Evolutionary conservation across 257 asterid genomes (phyloP).

Genomic region (Euphrasia confusa): DNA sequence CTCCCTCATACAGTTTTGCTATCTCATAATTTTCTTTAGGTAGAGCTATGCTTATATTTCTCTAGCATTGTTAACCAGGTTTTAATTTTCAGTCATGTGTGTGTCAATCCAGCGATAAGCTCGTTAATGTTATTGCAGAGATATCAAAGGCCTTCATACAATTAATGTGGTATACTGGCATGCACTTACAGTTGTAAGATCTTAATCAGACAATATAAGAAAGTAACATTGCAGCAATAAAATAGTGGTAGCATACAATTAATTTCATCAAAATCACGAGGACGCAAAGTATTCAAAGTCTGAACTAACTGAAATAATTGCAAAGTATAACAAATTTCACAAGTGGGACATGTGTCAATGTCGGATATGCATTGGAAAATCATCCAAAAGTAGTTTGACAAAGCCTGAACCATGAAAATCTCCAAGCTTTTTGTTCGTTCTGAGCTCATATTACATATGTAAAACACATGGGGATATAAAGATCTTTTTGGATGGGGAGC

Average conservation of each 20-base stretch:
- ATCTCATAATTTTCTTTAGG: too few relatives aligned
- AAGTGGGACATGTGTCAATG: neutral
- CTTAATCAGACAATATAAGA: constrained; percentile 5
- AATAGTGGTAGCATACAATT: neutral
- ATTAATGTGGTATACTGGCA: constrained; percentile 3
- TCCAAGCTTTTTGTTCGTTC: constrained; percentile 1
- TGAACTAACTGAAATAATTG: neutral
- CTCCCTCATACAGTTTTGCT: too few relatives aligned
- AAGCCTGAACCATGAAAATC: neutral
- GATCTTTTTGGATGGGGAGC: constrained; percentile 4
- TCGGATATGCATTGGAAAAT: constrained; percentile 4
- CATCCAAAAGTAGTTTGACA: constrained; percentile 1
- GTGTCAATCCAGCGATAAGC: neutral
- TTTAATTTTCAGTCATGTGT: neutral
- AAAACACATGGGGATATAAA: constrained; percentile 11
- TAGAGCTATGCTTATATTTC: too few relatives aligned
- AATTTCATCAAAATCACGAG: neutral
- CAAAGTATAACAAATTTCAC: neutral
- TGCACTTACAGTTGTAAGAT: constrained; percentile 6
- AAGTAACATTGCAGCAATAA: constrained; percentile 6
- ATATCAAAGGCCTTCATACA: neutral
- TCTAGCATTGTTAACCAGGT: neutral
- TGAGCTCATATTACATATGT: neutral
- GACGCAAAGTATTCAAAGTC: neutral
- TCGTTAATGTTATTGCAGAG: neutral